A percentile compares a stretch with the other conserved stretches of the same genome.
Conservation (phyloP, 2,329 filamentous ascomycete species). For the Coniella vitis region DNA sequence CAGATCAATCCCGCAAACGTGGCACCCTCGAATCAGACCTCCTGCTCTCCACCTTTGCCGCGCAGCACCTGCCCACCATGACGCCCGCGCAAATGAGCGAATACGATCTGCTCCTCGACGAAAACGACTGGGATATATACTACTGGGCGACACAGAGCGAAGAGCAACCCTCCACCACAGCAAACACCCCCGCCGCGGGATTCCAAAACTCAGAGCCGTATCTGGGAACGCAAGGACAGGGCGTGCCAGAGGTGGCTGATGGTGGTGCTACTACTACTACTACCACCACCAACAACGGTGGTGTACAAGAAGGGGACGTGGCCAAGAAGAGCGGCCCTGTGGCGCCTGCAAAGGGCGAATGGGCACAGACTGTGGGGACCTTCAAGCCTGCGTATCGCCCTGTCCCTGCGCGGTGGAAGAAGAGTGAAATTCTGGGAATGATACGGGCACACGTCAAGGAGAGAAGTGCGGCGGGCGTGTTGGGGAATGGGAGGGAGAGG, state of each 20-base stretch:
- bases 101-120: constrained; percentile 90
- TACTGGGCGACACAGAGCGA: constrained; percentile 99
- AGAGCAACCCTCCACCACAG: constrained; percentile 50
- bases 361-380: constrained; percentile 92
- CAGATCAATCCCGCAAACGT: constrained; percentile 94
- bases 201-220: constrained; percentile 20
- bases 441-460: constrained; percentile 74
- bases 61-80: constrained; percentile 71
- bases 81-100: constrained; percentile 64
- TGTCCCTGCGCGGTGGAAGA: constrained; percentile 78
- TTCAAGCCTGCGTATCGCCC: constrained; percentile 92
- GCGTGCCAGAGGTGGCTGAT: constrained; percentile 12
- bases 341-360: constrained; percentile 58
- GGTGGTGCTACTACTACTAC: background rate
- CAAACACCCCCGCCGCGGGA: constrained; percentile 26
- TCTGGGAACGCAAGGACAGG: constrained; percentile 17
- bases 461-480: constrained; percentile 55
- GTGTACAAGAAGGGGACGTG: no score
- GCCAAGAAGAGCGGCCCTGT: constrained; percentile 27
- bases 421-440: constrained; percentile 70
- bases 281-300: constrained; percentile 17
- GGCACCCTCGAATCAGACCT: constrained; percentile 95
- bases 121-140: constrained; percentile 99
- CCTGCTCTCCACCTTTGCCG: constrained; percentile 90
- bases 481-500: constrained; percentile 28